These are phyloP conservation scores for Lipomyces kockii DNA, from an alignment of 805 yeast species.

Conservation along the genomic window DNA sequence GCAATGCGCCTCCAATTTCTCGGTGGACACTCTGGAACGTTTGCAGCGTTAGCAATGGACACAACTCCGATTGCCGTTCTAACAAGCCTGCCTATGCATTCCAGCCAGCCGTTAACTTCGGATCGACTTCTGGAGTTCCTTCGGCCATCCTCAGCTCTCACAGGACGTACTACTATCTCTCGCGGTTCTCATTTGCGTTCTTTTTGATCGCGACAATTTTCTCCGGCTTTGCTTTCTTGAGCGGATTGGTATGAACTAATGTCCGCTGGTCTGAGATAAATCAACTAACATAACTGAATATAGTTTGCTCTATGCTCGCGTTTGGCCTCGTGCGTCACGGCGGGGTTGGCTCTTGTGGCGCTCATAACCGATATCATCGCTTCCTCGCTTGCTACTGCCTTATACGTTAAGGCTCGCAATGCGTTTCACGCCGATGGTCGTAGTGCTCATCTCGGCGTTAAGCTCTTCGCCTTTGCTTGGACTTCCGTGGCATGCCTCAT, in stretches of 20 bases:
- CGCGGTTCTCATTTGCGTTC: conserved; percentile 72
- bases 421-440: conserved; percentile 56
- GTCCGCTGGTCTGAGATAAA: neutral
- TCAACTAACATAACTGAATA: neutral
- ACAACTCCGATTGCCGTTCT: conserved; percentile 56
- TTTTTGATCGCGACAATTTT: conserved; percentile 62
- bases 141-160: conserved; percentile 53
- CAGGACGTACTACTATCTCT: conserved; percentile 63
- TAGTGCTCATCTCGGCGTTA: conserved; percentile 38
- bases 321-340: conserved; percentile 20
- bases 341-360: conserved; percentile 40
- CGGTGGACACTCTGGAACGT: conserved; percentile 86
- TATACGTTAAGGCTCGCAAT: conserved; percentile 70
- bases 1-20: conserved; percentile 50
- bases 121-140: conserved; percentile 59
- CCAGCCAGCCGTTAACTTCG: conserved; percentile 79
- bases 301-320: conserved; percentile 33
- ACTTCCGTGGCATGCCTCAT: conserved; percentile 49
- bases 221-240: conserved; percentile 53
- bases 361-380: conserved; percentile 40
- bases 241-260: conserved; percentile 19
- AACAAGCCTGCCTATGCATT: conserved; percentile 79
- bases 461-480: conserved; percentile 68
- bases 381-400: conserved; percentile 66
- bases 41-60: conserved; percentile 54